Base-by-base conservation (phyloP, 495 filamentous ascomycete genomes). In the Saxophila tyrrhenica region DNA sequence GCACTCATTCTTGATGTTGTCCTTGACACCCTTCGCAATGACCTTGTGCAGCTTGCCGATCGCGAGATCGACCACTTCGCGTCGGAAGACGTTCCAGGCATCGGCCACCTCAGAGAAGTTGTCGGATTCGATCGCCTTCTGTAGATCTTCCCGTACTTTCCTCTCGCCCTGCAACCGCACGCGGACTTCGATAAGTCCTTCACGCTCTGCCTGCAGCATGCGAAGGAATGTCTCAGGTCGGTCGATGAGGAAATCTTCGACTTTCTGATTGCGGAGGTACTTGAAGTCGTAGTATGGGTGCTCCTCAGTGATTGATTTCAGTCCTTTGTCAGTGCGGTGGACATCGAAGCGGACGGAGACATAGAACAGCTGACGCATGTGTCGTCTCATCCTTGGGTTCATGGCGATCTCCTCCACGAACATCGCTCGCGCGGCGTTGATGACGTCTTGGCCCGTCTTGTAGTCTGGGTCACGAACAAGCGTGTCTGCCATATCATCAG, bases 251-350 rank as follows among this genome's bases (percentile, higher is more conserved):
- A 92, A 84, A 32, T 71, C 72, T n/a, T 39, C 23, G 50, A 96
- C 78, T 44, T 82, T 84, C 64, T 95, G 89, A 60, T 92, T 86
- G 38, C 86, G 78, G 17, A 97, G 81, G 56, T 98, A 98, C 63
- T 98, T 98, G 72, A 98, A 90, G 66, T 95, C 92, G 66, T 95
- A 95, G 68, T 92, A 97, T 0, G 87, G 89, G 64, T 96, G 87
- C 32, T 94, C 81, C 48, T 97, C 94, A 56, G 95, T 91, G 61
- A 98, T 97, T 62, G 85, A 85, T 32, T 84, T 83, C n/a, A 94
- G 73, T 24, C 92, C 92, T 66, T 96, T 97, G 45, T 95, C 89
- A 9, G 92, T 98, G 49, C 90, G 82, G 56, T 80, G 79, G 64
- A 90, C 92, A 69, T 89, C 87, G 50, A 97, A 78, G 29, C 83